Base-by-base conservation (phyloP, 1,139 yeast genomes). In the Chernovozyma aurita region DNA sequence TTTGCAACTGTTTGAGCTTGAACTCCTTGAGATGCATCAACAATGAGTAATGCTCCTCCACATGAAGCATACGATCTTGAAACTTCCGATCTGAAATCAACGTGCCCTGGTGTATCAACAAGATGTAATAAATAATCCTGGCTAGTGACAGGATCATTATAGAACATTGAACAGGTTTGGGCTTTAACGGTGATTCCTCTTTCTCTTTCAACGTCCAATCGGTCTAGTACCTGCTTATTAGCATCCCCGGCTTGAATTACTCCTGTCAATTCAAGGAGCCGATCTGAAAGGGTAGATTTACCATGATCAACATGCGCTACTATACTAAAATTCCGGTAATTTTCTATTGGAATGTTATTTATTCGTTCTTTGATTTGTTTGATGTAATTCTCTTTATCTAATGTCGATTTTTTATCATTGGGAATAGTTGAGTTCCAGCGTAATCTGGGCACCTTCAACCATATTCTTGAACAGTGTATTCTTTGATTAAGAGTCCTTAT, bases 261-360 rank as follows among this genome's bases (percentile, higher is more conserved):
- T 0, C 95, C 94, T 0, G 97, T 92, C 29, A 85, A 60, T 53
- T 92, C 97, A 28, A 92, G 63, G 29, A 92, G 63, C 35, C 97
- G 63, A 54, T 92, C 98, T 41, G 95, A 83, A 20, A 92, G 59
- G 0, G 98, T 92, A 2, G 95, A 85, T 57, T 92, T 92, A 0
- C 98, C 98, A 59, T 92, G 98, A 57, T 92, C 98, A 27, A 92
- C 94, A 65, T 92, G 98, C 2, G 98, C 97, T 26, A 88, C 97
- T 40, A 92, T 90, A 42, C 95, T 85, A 59, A 92, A 90, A 59
- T 88, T 90, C 42, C 98, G 62, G 56, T 84, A 90, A 47, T 87
- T 78, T 40, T 80, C 83, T 22, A 85, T 72, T 4, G 97, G 97
- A 31, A 90, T 87, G 31, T 68, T 68, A 24, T 75, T 66, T 42